These are phyloP conservation scores for Aspergillus sp. DNA, from an alignment of 2,329 filamentous ascomycete species.

Conservation along the genomic window DNA sequence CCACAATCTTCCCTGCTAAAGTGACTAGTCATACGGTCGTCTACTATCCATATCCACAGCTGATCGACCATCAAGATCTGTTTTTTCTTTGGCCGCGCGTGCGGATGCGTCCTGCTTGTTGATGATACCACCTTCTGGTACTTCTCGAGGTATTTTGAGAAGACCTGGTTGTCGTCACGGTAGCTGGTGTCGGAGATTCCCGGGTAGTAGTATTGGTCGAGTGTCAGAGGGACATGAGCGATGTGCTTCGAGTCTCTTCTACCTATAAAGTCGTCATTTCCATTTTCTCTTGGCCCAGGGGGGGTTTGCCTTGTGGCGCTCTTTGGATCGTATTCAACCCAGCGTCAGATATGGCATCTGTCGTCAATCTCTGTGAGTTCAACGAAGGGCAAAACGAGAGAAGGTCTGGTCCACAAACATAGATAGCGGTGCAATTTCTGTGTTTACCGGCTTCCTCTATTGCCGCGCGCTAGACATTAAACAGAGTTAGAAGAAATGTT, in stretches of 20 bases:
- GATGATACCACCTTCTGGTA: background rate
- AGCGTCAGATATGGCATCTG: slow-evolving; percentile 12
- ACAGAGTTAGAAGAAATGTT: background rate
- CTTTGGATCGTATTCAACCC: background rate
- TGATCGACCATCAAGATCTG: background rate
- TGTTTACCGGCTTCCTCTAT: background rate
- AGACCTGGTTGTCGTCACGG: slow-evolving; percentile 12
- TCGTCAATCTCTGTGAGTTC: background rate
- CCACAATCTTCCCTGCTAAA: background rate
- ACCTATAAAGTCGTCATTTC: background rate
- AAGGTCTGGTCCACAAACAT: background rate
- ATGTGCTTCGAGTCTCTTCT: background rate
- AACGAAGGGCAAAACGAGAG: background rate
- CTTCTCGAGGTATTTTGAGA: slow-evolving; percentile 4
- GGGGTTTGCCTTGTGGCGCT: background rate
- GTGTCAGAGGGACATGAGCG: slow-evolving; percentile 8
- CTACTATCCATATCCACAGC: background rate
- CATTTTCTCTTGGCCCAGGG: background rate
- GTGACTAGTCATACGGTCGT: background rate
- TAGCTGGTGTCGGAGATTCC: slow-evolving; percentile 4
- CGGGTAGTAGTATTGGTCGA: slow-evolving; percentile 16
- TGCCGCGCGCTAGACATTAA: background rate
- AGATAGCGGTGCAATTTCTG: background rate
- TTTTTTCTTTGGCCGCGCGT: background rate
- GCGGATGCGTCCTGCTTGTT: background rate